Evolutionary conservation across 768 basidiomycete genomes (phyloP).

Genomic region (Boletus bicolor): DNA sequence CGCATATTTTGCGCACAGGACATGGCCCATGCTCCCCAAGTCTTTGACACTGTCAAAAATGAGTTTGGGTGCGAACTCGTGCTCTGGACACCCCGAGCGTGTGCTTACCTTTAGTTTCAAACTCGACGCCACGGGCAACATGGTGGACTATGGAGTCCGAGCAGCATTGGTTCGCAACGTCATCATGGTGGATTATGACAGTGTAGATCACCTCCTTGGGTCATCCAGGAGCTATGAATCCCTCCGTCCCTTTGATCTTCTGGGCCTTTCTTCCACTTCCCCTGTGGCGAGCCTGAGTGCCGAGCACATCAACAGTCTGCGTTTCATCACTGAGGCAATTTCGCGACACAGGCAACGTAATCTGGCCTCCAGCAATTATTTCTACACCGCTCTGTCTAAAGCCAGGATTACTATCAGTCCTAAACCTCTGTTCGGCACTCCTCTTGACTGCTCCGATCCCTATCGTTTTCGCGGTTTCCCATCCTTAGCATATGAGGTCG

Average conservation of each 20-base stretch:
- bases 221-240: conserved; percentile 6
- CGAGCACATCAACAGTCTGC: conserved; percentile 29
- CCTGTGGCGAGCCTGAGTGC: conserved; percentile 7
- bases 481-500: conserved; percentile 44
- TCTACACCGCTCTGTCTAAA: conserved; percentile 25
- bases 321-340: conserved; percentile 29
- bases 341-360: conserved; percentile 25
- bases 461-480: conserved; percentile 50
- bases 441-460: conserved; percentile 28
- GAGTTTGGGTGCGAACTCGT: conserved; percentile 42
- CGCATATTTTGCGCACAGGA: conserved; percentile 61
- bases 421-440: conserved; percentile 33
- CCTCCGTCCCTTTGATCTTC: conserved; percentile 22
- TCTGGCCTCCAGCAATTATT: conserved; percentile 19
- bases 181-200: conserved; percentile 58
- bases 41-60: conserved; percentile 47
- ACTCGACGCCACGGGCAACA: conserved; percentile 56
- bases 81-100: conserved; percentile 41
- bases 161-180: conserved; percentile 75
- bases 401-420: conserved; percentile 28
- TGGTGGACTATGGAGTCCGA: conserved; percentile 66
- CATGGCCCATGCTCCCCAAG: conserved; percentile 72
- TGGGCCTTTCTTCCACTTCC: not conserved
- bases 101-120: conserved; percentile 81
- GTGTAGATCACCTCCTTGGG: conserved; percentile 55